Conservation (phyloP, 129 eudicot species). For the Chrysanthemum lavandulifolium region DNA sequence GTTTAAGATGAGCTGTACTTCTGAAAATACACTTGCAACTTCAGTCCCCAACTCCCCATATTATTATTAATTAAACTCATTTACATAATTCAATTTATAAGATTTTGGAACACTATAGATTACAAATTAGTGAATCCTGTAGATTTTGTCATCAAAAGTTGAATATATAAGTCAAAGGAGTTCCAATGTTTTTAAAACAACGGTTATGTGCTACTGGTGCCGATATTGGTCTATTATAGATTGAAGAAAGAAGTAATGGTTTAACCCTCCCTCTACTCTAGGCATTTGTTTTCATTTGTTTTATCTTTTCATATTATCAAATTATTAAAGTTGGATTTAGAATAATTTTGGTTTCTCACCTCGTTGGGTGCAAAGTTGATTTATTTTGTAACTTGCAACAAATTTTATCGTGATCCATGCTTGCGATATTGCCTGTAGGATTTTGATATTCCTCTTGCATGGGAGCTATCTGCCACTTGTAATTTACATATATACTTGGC, state of each 20-base stretch:
- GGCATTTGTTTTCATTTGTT: background rate
- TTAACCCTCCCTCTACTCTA: background rate
- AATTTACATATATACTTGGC: background rate
- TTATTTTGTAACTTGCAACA: background rate
- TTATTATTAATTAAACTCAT: background rate
- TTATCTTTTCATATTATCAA: background rate
- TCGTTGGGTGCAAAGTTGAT: background rate
- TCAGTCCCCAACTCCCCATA: background rate
- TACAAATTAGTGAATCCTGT: background rate
- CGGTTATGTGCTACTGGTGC: too few species aligned
- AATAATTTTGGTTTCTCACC: background rate
- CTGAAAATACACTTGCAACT: background rate
- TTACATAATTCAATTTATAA: background rate
- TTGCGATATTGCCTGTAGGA: background rate
- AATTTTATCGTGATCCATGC: background rate
- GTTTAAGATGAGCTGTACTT: background rate
- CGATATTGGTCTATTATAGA: background rate
- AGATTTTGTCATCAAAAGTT: background rate
- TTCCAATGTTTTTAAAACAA: too few species aligned
- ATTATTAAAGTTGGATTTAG: background rate
- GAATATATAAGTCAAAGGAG: too few species aligned
- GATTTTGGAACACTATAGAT: background rate
- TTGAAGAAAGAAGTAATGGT: background rate
- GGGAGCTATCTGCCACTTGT: background rate
- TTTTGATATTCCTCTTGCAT: background rate